Percentiles rank a stretch among this genome's conserved stretches.
Evolutionary conservation across 2,329 filamentous ascomycete genomes (phyloP).

Genomic region (Zasmidium cellare): DNA sequence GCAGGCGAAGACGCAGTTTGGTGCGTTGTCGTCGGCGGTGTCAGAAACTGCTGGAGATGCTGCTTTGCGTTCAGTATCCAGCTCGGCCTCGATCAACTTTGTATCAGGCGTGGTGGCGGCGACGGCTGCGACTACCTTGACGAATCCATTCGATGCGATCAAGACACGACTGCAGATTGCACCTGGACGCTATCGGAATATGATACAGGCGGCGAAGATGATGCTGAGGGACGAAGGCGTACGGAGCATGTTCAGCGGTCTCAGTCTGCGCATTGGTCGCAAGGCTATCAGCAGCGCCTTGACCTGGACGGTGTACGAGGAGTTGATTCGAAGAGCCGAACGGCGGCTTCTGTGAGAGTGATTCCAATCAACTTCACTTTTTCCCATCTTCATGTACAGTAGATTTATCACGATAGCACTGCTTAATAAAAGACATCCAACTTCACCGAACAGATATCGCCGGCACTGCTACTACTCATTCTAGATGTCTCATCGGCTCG

Average conservation of each 20-base stretch:
- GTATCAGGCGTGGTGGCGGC: slow-evolving; percentile 78
- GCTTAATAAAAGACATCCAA: no score
- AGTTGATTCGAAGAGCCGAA: slow-evolving; percentile 76
- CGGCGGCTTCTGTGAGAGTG: slow-evolving; percentile 22
- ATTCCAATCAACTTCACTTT: neutral
- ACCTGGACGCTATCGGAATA: slow-evolving; percentile 78
- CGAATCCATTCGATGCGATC: slow-evolving; percentile 95
- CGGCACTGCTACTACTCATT: neutral
- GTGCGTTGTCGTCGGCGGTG: slow-evolving; percentile 29
- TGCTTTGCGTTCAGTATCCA: slow-evolving; percentile 23
- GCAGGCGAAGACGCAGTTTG: slow-evolving; percentile 68
- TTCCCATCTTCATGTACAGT: neutral
- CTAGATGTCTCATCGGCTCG: neutral
- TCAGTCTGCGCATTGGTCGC: slow-evolving; percentile 81
- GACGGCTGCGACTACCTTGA: slow-evolving; percentile 78
- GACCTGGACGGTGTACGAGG: slow-evolving; percentile 97
- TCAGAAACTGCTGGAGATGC: slow-evolving; percentile 6
- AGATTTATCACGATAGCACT: neutral
- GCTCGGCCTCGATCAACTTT: slow-evolving; percentile 77
- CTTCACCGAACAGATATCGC: no score
- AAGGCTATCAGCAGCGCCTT: slow-evolving; percentile 94
- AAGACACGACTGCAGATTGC: slow-evolving; percentile 94
- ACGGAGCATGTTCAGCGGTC: slow-evolving; percentile 78
- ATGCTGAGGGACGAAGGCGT: slow-evolving; percentile 83
- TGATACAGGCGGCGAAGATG: slow-evolving; percentile 70